A percentile compares a stretch with the other conserved stretches of the same genome.
Evolutionary conservation across 306 rosid genomes (phyloP).

Genomic region (Vigna nakashimae): DNA sequence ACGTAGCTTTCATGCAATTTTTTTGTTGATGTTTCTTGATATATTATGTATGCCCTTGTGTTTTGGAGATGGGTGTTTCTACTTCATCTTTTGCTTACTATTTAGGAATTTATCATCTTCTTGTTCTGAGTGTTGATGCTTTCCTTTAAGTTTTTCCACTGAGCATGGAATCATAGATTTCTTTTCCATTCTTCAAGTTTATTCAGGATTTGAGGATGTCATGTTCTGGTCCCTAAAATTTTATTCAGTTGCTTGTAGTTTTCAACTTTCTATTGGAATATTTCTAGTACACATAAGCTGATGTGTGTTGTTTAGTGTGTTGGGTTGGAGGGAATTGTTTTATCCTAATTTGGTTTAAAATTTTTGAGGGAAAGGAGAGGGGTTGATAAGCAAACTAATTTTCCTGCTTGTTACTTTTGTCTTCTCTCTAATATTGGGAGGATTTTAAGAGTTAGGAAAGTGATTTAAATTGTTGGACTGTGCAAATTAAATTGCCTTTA

Average conservation of each 20-base stretch:
- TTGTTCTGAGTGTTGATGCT: slow-evolving; percentile 14
- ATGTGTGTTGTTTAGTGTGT: not conserved
- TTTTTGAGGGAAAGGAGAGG: not conserved
- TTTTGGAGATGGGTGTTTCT: slow-evolving; percentile 1
- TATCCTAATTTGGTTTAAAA: not conserved
- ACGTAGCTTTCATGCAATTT: slow-evolving; percentile 39
- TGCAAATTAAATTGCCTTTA: not conserved
- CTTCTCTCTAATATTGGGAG: not conserved
- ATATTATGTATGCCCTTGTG: not conserved
- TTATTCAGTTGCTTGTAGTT: slow-evolving; percentile 3
- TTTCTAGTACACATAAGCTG: not conserved
- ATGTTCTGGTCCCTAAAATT: not conserved
- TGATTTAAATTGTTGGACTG: not conserved
- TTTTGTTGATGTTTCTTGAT: slow-evolving; percentile 14
- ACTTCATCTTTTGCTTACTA: slow-evolving; percentile 13
- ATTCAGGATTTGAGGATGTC: not conserved
- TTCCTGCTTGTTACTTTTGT: not conserved
- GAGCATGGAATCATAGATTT: not conserved
- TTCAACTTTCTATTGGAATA: not conserved
- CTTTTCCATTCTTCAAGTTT: slow-evolving; percentile 3
- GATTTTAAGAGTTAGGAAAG: not conserved
- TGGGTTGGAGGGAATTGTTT: not conserved
- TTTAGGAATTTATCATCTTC: not conserved
- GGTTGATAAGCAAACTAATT: not conserved
- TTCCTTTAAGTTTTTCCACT: slow-evolving; percentile 23